Base-by-base conservation (phyloP, 257 asterid species). In the Nicotiana tomentosiformis region DNA sequence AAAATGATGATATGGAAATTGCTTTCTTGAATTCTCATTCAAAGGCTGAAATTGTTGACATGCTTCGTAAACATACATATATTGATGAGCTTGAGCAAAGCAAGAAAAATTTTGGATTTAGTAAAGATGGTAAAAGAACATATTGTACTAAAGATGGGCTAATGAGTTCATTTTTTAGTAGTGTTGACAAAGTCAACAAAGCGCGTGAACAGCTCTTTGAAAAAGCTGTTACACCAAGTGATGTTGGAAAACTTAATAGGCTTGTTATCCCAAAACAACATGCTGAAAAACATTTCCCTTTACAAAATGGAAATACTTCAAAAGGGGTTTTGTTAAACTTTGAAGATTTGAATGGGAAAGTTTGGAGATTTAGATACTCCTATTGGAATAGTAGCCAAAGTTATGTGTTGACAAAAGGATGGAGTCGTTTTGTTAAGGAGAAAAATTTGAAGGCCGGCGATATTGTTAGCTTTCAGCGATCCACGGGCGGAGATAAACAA, bases 341-440 rank as follows among this genome's bases (percentile, higher is more conserved):
- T 58, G 97, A 95, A 83, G 98, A 95, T 65, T 61, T 82, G 14
- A 84, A 77, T 7, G 98, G 96, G 0, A 95, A 92, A 84, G 97
- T 93, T 0, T 95, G 98, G 98, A 67, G 97, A 43, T 95, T 95
- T 69, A 84, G 97, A 3, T 95, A 95, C 29, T 93, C 98, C 0
- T 95, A 93, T 68, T 95, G 98, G 98, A 95, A 92, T 32, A 95
- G 98, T 39, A 92, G 97, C 78, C 97, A 91, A 78, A 94, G 98
- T 83, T 94, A 94, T 51, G 97, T 94, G 10, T 79, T 95, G 49
- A 93, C 98, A 0, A 95, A 93, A 74, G 97, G 97, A 4, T 95
- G 98, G 98, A 93, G 97, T 84, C 83, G 98, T 30, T 95, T 95
- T 23, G 98, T 95, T 15, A 95, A 95, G 85, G 98, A 93, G 86